Evolutionary conservation across 805 yeast species (phyloP), one percentile per base, ranked within the genome.

Genomic region (Phaffomyces antillensis): DNA sequence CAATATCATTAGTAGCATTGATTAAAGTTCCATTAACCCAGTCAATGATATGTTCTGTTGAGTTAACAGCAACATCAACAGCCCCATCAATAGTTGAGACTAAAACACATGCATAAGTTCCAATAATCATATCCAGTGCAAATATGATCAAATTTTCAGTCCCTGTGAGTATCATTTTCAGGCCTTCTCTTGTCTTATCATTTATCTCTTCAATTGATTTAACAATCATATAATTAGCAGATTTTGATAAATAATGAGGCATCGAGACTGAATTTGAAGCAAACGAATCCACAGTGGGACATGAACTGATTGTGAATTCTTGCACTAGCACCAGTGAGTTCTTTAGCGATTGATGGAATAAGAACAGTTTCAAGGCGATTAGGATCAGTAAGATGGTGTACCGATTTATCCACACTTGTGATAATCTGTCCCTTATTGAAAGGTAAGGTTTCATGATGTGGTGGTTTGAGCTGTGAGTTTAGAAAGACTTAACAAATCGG

Each of bases 61-160:
- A 76, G 56, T 86, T 83, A 2, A 86, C 60, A 0, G 95, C 95
- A 28, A 80, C 77, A 52, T 78, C 79, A 2, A 81, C 83, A 0
- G 86, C 74, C 4, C 90, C 86, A 54, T 78, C 81, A 7, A 90
- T 69, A 0, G 89, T 77, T 6, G 93, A 81, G 0, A 85, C 77
- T 13, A 88, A 60, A 13, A 93, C 67, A 62, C 99, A 93, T 0
- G 84, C 82, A 62, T 86, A 87, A 0, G 98, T 93, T 0, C 97
- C 98, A 2, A 89, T 62, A 40, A 84, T 76, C 51, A 91, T 54
- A 30, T 89, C 88, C 9, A 91, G 65, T 8, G 78, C 66, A 57
- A 91, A 86, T 5, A 77, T 57, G 0, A 86, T 59, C 36, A 89
- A 50, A 36, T 72, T 70, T 52, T 85, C 82, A 8, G 81, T 65